Evolutionary conservation across 805 yeast genomes (phyloP).

Genomic region (Candida quercuum): DNA sequence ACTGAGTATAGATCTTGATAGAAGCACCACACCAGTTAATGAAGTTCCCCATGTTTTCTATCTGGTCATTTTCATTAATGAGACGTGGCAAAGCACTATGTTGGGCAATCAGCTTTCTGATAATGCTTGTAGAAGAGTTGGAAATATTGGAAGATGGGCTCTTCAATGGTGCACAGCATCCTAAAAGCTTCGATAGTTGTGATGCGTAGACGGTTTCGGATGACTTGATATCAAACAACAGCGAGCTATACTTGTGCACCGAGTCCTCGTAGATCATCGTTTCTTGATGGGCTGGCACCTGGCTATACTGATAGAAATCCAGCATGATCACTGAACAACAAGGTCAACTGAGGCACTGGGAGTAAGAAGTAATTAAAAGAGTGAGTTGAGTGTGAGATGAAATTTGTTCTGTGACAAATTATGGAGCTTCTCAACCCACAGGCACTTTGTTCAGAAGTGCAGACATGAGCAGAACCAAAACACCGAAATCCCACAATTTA

Average conservation of each 20-base stretch:
- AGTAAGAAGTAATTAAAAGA: no score
- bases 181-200: slow-evolving; percentile 3
- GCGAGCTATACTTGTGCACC: not conserved
- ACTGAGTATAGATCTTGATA: slow-evolving; percentile 5
- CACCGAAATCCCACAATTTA: no score
- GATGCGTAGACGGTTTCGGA: slow-evolving; percentile 3
- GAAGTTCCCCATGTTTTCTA: slow-evolving; percentile 1
- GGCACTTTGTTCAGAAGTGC: no score
- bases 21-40: slow-evolving; percentile 4
- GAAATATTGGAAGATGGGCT: not conserved
- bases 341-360: no score
- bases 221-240: slow-evolving; percentile 2
- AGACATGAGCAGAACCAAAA: no score
- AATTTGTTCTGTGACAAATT: no score
- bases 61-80: slow-evolving; percentile 1
- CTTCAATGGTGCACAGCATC: slow-evolving; percentile 4
- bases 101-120: slow-evolving; percentile 1
- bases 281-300: not conserved
- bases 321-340: not conserved
- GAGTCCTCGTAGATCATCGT: not conserved
- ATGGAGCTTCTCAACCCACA: no score
- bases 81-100: slow-evolving; percentile 6
- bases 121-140: not conserved
- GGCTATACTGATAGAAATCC: no score
- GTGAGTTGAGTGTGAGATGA: no score